Conservation (phyloP, 192 early-diverging fungal genomes). For the Umbelopsis sp. region DNA sequence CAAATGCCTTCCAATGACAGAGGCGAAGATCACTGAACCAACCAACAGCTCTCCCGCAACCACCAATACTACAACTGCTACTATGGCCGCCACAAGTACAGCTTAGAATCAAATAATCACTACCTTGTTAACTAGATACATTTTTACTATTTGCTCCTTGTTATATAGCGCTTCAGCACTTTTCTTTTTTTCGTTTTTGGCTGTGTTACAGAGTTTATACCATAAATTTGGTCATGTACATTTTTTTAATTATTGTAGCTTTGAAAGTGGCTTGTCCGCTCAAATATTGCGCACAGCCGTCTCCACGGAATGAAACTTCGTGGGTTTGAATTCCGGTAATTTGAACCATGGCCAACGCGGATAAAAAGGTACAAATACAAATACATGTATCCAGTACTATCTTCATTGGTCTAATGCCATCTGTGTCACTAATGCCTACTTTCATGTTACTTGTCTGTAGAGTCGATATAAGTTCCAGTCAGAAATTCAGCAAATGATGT, state of each 20-base stretch:
- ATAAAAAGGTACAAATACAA: not conserved
- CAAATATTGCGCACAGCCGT: not conserved
- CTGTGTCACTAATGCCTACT: not conserved
- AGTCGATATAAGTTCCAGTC: conserved; percentile 42
- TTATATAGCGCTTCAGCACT: not conserved
- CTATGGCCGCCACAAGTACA: not conserved
- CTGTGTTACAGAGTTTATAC: not conserved
- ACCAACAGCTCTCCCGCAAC: not conserved
- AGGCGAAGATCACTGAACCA: not conserved
- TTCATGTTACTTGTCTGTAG: not conserved
- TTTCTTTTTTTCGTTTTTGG: not conserved
- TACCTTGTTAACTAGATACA: conserved; percentile 11
- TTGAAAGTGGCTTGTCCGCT: not conserved
- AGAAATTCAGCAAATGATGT: conserved; percentile 99
- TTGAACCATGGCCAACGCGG: conserved; percentile 5
- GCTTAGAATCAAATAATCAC: not conserved
- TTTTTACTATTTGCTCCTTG: not conserved
- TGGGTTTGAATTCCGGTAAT: not conserved
- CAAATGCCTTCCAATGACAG: not conserved
- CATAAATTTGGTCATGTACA: not conserved
- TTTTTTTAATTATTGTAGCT: not conserved
- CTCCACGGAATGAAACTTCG: not conserved
- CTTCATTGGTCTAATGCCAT: not conserved
- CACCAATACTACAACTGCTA: not conserved
- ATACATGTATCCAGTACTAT: too few relatives aligned